Evolutionary conservation across 345 rosid genomes (phyloP).

Genomic region (Garcia nutans): DNA sequence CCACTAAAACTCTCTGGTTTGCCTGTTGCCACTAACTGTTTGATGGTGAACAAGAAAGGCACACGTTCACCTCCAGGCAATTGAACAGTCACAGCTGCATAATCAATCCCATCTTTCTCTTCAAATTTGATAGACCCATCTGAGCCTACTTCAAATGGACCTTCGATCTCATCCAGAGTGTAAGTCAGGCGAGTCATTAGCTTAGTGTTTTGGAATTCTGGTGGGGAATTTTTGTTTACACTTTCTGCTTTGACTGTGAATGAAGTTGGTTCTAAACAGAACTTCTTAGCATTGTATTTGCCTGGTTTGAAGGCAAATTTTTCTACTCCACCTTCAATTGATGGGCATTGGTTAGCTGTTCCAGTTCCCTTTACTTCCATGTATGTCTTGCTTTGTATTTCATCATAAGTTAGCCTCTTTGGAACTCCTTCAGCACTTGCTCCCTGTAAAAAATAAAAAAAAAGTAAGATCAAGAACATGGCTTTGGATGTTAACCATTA

Average conservation of each 20-base stretch:
- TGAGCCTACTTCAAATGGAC: constrained; percentile 79
- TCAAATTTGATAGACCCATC: constrained; percentile 63
- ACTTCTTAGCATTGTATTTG: constrained; percentile 76
- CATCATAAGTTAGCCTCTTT: constrained; percentile 84
- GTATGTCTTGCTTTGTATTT: constrained; percentile 96
- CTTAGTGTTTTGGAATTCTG: constrained; percentile 90
- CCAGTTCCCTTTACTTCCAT: constrained; percentile 95
- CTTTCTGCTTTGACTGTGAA: constrained; percentile 94
- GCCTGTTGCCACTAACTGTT: constrained; percentile 75
- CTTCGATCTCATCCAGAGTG: constrained; percentile 94
- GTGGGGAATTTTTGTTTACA: constrained; percentile 74
- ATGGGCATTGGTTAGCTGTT: constrained; percentile 92
- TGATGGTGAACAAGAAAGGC: constrained; percentile 87
- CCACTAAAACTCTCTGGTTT: constrained; percentile 75
- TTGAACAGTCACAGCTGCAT: constrained; percentile 85
- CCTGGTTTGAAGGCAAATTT: constrained; percentile 76
- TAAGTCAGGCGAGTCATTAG: constrained; percentile 98
- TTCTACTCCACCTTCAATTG: constrained; percentile 72
- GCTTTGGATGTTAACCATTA: background rate
- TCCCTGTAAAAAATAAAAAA: constrained; percentile 42
- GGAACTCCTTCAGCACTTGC: constrained; percentile 88
- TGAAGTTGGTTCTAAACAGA: constrained; percentile 94
- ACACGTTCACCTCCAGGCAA: constrained; percentile 87
- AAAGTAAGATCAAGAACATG: background rate
- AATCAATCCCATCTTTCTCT: constrained; percentile 89